Percentiles rank a stretch among this genome's conserved stretches.
phyloP scores from a whole-genome alignment of 805 yeast species.

The Pichia kluyveri region DNA sequence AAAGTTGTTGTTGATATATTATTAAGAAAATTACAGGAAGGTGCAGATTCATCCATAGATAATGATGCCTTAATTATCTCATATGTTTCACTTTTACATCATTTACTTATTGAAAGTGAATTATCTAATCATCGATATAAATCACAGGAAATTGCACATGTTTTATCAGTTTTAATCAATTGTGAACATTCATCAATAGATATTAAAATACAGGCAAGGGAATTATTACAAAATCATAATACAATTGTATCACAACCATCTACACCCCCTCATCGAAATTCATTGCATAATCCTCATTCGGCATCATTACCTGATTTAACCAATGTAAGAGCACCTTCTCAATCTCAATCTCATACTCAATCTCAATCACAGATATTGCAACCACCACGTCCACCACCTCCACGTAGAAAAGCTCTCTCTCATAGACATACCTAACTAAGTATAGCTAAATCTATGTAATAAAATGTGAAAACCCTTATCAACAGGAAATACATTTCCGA shows the following conservation, averaged over 20 bases:
- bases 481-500: too few relatives aligned
- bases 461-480: too few relatives aligned
- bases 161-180: not conserved
- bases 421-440: not conserved
- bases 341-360: too few relatives aligned
- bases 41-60: not conserved
- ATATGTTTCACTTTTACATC: not conserved
- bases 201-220: not conserved
- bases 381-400: slow-evolving; percentile 5
- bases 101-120: not conserved
- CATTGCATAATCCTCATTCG: too few relatives aligned
- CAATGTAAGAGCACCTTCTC: not conserved
- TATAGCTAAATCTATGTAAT: too few relatives aligned
- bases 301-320: not conserved
- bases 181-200: not conserved
- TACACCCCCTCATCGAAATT: not conserved
- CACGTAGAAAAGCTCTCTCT: not conserved
- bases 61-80: not conserved
- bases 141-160: not conserved
- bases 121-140: not conserved
- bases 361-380: slow-evolving; percentile 1
- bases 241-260: not conserved
- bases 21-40: not conserved
- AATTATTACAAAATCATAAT: not conserved
- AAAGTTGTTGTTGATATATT: not conserved